Conservation (phyloP, 2,329 filamentous ascomycete species). For the Neopestalotiopsis clavispora region DNA sequence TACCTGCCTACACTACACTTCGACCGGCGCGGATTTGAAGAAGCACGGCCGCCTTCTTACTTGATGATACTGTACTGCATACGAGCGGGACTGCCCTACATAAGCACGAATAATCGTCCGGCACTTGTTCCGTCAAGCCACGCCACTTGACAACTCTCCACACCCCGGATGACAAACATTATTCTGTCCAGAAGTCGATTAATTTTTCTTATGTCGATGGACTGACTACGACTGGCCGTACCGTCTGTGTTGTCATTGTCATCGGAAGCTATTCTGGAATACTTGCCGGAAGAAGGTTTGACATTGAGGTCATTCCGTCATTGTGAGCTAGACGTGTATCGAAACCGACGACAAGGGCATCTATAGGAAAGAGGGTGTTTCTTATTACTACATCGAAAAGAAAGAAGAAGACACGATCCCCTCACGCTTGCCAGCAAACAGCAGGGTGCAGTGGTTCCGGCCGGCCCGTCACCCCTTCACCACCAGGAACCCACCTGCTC, state of each 20-base stretch:
- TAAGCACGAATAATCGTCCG: neutral
- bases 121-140: slow-evolving; percentile 3
- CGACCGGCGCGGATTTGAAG: neutral
- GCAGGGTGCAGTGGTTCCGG: slow-evolving; percentile 11
- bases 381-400: neutral
- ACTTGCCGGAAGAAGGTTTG: neutral
- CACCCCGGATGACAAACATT: slow-evolving; percentile 3
- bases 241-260: neutral
- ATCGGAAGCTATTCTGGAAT: neutral
- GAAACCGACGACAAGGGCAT: neutral
- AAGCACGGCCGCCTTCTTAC: neutral
- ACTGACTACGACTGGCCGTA: neutral
- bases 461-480: slow-evolving; percentile 9
- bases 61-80: neutral
- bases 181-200: neutral
- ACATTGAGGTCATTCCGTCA: neutral
- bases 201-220: neutral
- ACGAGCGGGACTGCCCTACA: neutral
- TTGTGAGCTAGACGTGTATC: neutral
- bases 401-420: neutral
- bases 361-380: neutral
- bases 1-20: slow-evolving; percentile 1
- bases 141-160: neutral
- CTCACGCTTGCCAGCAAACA: neutral
- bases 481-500: slow-evolving; percentile 7